Base-by-base conservation (phyloP, 176 grass and related monocot genomes). In the Alopecurus myosuroides region DNA sequence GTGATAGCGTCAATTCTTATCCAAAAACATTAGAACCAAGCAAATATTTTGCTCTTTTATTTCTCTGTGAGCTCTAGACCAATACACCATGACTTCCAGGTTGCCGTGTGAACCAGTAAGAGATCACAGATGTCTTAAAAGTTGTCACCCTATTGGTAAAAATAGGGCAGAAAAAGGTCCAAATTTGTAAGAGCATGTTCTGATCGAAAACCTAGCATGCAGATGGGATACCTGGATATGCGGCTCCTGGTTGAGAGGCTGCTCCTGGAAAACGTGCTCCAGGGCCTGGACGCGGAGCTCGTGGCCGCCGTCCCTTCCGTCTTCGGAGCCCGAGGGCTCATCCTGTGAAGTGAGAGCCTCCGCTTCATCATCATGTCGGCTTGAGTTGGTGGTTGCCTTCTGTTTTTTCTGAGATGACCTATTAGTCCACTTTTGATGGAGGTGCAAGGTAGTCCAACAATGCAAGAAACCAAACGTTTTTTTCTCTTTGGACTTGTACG, bases 261-360 rank as follows among this genome's bases (percentile, higher is more conserved):
- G 90, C 81, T 89, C 86, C 61, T 74, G 87, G 29, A 95, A 81
- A 28, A 88, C 26, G 22, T 79, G 63, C 79, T 94, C 93, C 20
- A 96, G 81, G 34, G 87, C 49, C 89, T 94, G 82, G 69, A 94
- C 87, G 71, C 76, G 89, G 55, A 89, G 89, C 63, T 85, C 87
- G 22, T 87, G 89, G 2, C 74, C 88, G 17, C 80, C 82, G 18
- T 77, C 84, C 22, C 71, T 85, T 26, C 50, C 90, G 7, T 92
- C 88, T 52, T 89, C 88, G 15, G 84, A 86, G 44, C 69, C 69
- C 17, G 66, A 82, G 9, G 67, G 51, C 25, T 74, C 70, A 4
- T 74, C 44, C 48, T 74, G 42, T 48, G 14, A 45, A 74, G 6
- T 74, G 48, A 28, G 42, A 74, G 42, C 70, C 14, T 74, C 70